phyloP scores from a whole-genome alignment of 2,329 filamentous ascomycete species.

The Epichloe coenophiala region DNA sequence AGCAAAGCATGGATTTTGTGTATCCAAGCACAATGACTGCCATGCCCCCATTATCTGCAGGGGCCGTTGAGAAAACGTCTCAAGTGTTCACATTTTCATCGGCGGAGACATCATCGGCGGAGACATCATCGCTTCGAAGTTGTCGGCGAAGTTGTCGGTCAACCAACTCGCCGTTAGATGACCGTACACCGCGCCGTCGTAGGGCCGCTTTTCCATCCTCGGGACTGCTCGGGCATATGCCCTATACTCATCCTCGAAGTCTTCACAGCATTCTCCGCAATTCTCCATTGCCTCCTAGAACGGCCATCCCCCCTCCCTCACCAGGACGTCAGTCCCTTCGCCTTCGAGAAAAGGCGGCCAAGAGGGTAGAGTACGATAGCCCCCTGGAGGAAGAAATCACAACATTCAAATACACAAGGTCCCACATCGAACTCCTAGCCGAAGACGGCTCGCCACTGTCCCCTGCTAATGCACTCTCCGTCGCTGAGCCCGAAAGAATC shows the following conservation, averaged over 20 bases:
- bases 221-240: slow-evolving; percentile 12
- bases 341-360: slow-evolving; percentile 38
- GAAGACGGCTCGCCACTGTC: slow-evolving; percentile 42
- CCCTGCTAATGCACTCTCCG: slow-evolving; percentile 11
- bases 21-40: slow-evolving; percentile 45
- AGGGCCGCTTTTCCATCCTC: background rate
- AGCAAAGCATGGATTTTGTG: slow-evolving; percentile 28
- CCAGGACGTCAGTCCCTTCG: slow-evolving; percentile 40
- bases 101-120: slow-evolving; percentile 15
- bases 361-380: slow-evolving; percentile 48
- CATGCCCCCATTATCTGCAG: slow-evolving; percentile 45
- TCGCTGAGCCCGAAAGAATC: slow-evolving; percentile 23
- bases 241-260: slow-evolving; percentile 44
- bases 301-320: slow-evolving; percentile 34
- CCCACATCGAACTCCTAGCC: slow-evolving; percentile 48
- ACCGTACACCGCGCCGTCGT: slow-evolving; percentile 8
- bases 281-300: slow-evolving; percentile 45
- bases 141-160: background rate
- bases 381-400: slow-evolving; percentile 48
- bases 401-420: slow-evolving; percentile 47
- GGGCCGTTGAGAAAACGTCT: slow-evolving; percentile 28
- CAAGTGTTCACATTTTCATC: slow-evolving; percentile 34
- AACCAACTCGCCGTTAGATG: slow-evolving; percentile 6
- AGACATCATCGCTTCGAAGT: too few relatives aligned
- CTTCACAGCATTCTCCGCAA: slow-evolving; percentile 54